Evolutionary conservation across 2,329 filamentous ascomycete species (phyloP).

Genomic region (Colletotrichum siamense): DNA sequence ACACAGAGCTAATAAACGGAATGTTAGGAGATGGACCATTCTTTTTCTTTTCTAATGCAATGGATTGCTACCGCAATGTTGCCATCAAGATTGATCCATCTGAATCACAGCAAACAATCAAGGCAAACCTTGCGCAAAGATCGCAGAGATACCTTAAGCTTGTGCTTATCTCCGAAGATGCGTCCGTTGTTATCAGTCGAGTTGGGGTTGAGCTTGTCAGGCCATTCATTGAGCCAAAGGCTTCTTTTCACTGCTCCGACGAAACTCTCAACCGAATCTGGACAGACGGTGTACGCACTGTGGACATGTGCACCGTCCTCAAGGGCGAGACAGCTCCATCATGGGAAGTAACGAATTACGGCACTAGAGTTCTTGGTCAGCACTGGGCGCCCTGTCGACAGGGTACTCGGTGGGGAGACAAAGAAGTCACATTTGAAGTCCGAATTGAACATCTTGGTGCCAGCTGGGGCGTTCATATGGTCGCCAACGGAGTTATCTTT

Average conservation of each 20-base stretch:
- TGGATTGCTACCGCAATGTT: constrained; percentile 11
- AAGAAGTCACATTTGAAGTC: background rate
- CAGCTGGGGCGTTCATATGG: constrained; percentile 20
- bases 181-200: background rate
- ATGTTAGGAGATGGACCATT: background rate
- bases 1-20: background rate
- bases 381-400: constrained; percentile 18
- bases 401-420: constrained; percentile 6
- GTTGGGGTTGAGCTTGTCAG: background rate
- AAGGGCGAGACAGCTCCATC: background rate
- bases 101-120: background rate
- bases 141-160: constrained; percentile 4
- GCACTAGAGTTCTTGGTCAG: background rate
- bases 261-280: constrained; percentile 8
- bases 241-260: background rate
- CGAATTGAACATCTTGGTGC: background rate
- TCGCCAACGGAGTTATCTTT: constrained; percentile 16
- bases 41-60: constrained; percentile 17
- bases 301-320: constrained; percentile 11
- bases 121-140: background rate
- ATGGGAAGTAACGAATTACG: constrained; percentile 2
- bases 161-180: background rate
- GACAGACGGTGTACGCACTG: background rate
- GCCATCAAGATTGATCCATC: background rate
- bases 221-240: background rate